phyloP scores from a whole-genome alignment of 306 rosid species.

The Cucurbita moschata region DNA sequence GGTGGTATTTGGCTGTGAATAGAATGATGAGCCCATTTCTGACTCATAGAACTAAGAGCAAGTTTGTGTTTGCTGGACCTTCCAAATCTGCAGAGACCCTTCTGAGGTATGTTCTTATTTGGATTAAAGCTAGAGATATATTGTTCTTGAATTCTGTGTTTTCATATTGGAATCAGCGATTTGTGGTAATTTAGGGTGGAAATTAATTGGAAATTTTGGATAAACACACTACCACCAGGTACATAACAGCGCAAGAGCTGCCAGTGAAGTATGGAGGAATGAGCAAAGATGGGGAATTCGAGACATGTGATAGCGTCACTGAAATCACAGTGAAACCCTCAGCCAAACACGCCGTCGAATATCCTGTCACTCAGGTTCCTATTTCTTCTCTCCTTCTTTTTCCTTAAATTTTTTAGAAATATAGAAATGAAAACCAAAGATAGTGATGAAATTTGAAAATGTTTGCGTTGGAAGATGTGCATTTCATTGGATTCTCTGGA shows the following conservation, averaged over 20 bases:
- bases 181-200: not conserved
- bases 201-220: not conserved
- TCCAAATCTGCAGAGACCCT: conserved; percentile 51
- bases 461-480: not conserved
- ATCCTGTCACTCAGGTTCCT: conserved; percentile 48
- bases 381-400: not conserved
- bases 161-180: not conserved
- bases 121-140: not conserved
- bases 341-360: conserved; percentile 44
- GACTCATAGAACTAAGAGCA: conserved; percentile 59
- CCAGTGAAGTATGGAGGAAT: conserved; percentile 71
- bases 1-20: conserved; percentile 69
- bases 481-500: conserved; percentile 8
- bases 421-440: not conserved
- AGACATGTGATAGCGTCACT: conserved; percentile 35
- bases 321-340: conserved; percentile 47
- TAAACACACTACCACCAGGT: conserved; percentile 14
- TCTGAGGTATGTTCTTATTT: conserved; percentile 18
- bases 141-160: not conserved
- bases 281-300: conserved; percentile 48
- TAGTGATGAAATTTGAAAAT: not conserved
- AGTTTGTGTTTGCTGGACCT: conserved; percentile 59
- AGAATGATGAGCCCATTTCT: conserved; percentile 62
- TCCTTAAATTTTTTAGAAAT: not conserved
- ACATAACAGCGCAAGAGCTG: conserved; percentile 52